Base-by-base conservation (phyloP, 495 filamentous ascomycete genomes). In the Xylaria scruposa region DNA sequence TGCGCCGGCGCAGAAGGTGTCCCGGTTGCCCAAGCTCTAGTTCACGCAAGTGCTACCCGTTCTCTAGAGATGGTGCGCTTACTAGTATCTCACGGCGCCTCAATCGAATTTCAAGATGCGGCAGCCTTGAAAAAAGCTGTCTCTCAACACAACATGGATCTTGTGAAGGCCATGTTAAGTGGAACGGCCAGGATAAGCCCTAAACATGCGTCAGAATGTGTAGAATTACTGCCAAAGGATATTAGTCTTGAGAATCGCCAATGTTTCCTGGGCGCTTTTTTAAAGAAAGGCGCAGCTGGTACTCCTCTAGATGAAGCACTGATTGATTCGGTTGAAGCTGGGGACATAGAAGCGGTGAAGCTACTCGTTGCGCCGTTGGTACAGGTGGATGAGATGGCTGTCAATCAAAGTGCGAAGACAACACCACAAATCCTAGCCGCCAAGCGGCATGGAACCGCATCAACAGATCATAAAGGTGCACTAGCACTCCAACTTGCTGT, bases 11-110 rank as follows among this genome's bases (percentile, higher is more conserved):
- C 84, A 3, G 71, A 76, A 9, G 84, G 85, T 9, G 82, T 84
- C 47, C 72, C 77, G 2, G 67, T 83, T 7, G 78, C 83, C 1
- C 67, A 77, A 24, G 83, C 84, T 0, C 71, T 87, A 10, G 59
- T 79, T 2, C 79, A 83, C 19, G 80, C 84, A 10, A 80, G 78
- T 70, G 67, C 74, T 2, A 73, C 78, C 31, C 78, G 80, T 46
- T 84, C 81, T 60, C 79, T 81, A 70, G 83, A 87, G 59, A 82
- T 87, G 83, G 79, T 83, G 13, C 76, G 77, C 53, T 72, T 87
- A n/a, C 72, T 87, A 19, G 72, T 85, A 12, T 77, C 77, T 13
- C 80, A 85, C 61, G 83, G 84, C 0, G 84, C 83, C 0, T 85
- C 85, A 0, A 72, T 87, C 24, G 85, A 86, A 69, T 84, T 79